Evolutionary conservation across 169 alveolate genomes (phyloP).

Genomic region (Sarcocystis neurona): DNA sequence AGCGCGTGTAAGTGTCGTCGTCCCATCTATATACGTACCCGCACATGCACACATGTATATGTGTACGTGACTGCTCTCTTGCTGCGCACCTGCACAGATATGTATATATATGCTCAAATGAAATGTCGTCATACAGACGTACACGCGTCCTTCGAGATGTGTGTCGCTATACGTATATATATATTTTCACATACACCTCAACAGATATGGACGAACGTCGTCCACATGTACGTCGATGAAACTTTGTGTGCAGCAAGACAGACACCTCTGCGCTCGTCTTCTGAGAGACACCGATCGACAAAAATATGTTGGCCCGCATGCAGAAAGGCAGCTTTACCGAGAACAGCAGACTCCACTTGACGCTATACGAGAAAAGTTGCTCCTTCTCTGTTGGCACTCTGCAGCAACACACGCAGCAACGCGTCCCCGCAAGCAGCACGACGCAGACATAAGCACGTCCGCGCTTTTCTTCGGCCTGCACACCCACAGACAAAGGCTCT

Average conservation of each 20-base stretch:
- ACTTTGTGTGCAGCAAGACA: neutral
- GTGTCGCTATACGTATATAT: neutral
- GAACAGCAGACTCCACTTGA: constrained; percentile 73
- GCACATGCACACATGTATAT: constrained; percentile 12
- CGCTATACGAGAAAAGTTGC: constrained; percentile 71
- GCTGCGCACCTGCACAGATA: no score
- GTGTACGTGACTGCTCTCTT: neutral
- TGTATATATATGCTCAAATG: no score
- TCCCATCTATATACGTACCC: neutral
- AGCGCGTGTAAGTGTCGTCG: no score
- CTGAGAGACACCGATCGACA: neutral
- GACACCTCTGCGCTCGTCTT: no score
- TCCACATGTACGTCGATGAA: neutral
- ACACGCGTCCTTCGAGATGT: constrained; percentile 37
- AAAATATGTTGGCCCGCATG: neutral
- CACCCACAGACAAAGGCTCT: no score
- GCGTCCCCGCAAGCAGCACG: no score
- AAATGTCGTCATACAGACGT: neutral
- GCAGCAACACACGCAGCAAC: constrained; percentile 38
- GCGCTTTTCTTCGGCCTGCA: no score
- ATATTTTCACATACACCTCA: neutral
- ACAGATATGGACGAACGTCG: neutral
- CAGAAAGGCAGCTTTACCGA: constrained; percentile 19
- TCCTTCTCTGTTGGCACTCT: constrained; percentile 70
- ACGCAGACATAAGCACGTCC: no score